Evolutionary conservation across 306 rosid species (phyloP), one percentile per base, ranked within the genome.

Genomic region (Dicorynia guianensis): DNA sequence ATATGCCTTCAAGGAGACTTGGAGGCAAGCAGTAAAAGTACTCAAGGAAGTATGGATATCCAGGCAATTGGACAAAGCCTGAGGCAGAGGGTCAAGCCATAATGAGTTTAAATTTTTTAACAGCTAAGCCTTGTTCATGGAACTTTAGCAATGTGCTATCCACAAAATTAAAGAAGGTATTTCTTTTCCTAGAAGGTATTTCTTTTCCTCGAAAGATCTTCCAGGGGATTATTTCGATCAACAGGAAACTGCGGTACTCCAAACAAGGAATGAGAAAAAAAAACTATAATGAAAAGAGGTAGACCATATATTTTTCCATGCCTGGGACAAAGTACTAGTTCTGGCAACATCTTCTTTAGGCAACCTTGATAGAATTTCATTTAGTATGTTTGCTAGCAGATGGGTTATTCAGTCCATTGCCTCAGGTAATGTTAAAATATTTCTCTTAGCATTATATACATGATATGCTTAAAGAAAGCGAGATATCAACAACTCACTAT

Each of bases 331-430:
- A 15, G 59, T 10, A 48, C 61, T 68, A 13, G 81, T 57, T 44
- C 52, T 38, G 49, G 33, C 56, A 20, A 11, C 71, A 46, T 58
- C 39, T 38, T 77, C 68, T 5, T 36, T 33, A 43, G 62, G 70
- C 11, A 77, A 53, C 46, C 71, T 58, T 8, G 70, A 68, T 5
- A 77, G 52, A 69, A 77, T 68, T 19, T 77, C 69, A 40, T 77
- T 63, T 35, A 77, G 71, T 50, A 77, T 40, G 30, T 1, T 25
- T 25, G 30, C 30, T 25, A 2, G 30, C 30, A 25, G 30, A 25
- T 25, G 30, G 30, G 30, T 25, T 25, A 25, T 25, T 25, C 30
- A 2, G 30, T 25, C 30, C 30, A 25, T 25, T 25, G 30, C 30
- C 30, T 25, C 30, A 1, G 30, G 30, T 2, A 25, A 25, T 1